phyloP scores from a whole-genome alignment of 2,329 filamentous ascomycete species.

The Dryadomyces quercus-mongolicae region DNA sequence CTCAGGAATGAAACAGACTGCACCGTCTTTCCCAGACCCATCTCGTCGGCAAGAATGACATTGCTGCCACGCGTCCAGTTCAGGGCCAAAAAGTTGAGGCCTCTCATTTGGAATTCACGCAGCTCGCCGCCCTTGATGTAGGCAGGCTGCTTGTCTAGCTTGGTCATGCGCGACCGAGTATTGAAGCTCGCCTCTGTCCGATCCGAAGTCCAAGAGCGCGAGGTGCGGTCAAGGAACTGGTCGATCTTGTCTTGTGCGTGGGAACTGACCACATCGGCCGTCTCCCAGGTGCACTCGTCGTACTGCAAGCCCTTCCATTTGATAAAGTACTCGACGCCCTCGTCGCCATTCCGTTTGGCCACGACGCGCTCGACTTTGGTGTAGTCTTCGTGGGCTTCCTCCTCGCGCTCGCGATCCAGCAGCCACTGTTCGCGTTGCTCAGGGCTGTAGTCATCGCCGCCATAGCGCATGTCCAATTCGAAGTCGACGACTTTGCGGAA shows the following conservation, averaged over 20 bases:
- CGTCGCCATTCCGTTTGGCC: constrained; percentile 65
- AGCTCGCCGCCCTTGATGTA: constrained; percentile 80
- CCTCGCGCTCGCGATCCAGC: constrained; percentile 83
- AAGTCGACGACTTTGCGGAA: constrained; percentile 71
- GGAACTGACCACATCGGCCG: constrained; percentile 52
- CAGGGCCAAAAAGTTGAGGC: constrained; percentile 88
- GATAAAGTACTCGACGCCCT: constrained; percentile 77
- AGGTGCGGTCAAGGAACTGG: constrained; percentile 73
- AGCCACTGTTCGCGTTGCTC: constrained; percentile 91
- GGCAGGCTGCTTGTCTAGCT: constrained; percentile 66
- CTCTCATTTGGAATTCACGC: constrained; percentile 84
- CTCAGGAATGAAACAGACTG: constrained; percentile 96
- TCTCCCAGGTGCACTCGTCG: constrained; percentile 91
- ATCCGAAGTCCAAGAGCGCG: constrained; percentile 71
- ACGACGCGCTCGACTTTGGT: constrained; percentile 91
- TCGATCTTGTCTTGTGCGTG: constrained; percentile 86
- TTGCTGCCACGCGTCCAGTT: constrained; percentile 94
- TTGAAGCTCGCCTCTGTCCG: constrained; percentile 61
- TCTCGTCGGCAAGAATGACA: constrained; percentile 95
- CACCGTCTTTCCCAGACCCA: constrained; percentile 96
- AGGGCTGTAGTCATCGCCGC: constrained; percentile 60
- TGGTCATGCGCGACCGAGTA: constrained; percentile 62
- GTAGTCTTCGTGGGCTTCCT: constrained; percentile 80
- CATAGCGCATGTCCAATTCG: constrained; percentile 66
- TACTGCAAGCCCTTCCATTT: constrained; percentile 97